phyloP scores from a whole-genome alignment of 2,329 filamentous ascomycete genomes.

The Fusarium sp. region DNA sequence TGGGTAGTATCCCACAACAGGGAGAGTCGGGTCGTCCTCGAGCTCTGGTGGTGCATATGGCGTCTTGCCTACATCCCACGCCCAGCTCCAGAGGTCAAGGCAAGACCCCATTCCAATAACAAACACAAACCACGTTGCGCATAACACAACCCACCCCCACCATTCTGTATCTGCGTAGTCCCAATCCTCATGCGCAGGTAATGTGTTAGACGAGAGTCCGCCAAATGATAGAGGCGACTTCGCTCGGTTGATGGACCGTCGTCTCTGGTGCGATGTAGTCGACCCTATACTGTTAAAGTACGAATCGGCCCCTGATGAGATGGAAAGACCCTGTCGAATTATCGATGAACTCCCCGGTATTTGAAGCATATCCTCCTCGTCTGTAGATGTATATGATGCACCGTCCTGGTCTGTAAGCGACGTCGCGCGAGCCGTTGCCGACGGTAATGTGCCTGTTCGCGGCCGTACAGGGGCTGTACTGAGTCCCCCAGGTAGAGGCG shows the following conservation, averaged over 20 bases:
- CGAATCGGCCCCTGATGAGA: constrained; percentile 70
- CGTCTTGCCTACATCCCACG: constrained; percentile 97
- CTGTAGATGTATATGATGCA: constrained; percentile 68
- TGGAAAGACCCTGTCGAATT: constrained; percentile 54
- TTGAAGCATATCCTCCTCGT: constrained; percentile 82
- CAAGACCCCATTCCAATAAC: constrained; percentile 97
- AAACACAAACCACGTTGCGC: constrained; percentile 94
- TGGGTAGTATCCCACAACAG: constrained; percentile 97
- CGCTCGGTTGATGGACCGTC: constrained; percentile 62
- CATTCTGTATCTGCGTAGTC: constrained; percentile 95
- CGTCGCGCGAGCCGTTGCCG: constrained; percentile 12
- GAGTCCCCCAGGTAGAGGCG: constrained; percentile 48
- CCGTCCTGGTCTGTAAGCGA: constrained; percentile 35
- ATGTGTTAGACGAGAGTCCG: constrained; percentile 61
- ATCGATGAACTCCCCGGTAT: constrained; percentile 64
- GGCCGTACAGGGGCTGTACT: constrained; percentile 29
- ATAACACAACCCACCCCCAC: constrained; percentile 96
- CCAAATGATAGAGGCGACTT: constrained; percentile 71
- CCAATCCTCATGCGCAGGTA: constrained; percentile 70
- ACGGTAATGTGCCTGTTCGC: constrained; percentile 28
- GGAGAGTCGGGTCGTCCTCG: constrained; percentile 92
- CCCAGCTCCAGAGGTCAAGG: constrained; percentile 96
- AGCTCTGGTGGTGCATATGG: constrained; percentile 95
- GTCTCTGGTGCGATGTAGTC: constrained; percentile 54
- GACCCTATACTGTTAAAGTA: constrained; percentile 64